These are phyloP conservation scores for Pythium phragmitis DNA, from an alignment of 352 stramenopile genomes.

Conservation along the genomic window DNA sequence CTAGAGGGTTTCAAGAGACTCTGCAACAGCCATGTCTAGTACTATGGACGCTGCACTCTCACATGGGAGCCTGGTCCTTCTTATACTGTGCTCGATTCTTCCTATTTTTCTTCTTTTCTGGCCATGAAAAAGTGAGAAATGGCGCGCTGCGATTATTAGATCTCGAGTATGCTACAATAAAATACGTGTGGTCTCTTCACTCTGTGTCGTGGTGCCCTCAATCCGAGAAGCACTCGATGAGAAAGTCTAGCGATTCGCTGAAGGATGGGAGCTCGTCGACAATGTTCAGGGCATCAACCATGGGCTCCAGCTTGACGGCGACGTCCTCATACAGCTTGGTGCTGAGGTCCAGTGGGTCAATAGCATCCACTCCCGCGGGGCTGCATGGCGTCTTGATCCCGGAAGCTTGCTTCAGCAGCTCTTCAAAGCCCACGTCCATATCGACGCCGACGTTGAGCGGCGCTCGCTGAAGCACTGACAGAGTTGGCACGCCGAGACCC, in stretches of 20 bases:
- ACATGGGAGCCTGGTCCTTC: too few species aligned
- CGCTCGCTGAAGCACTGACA: conserved; percentile 4
- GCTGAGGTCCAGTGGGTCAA: conserved; percentile 11
- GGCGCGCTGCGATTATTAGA: not conserved
- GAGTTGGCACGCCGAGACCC: not conserved
- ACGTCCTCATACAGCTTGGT: conserved; percentile 1
- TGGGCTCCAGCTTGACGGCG: not conserved
- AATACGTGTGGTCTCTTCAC: conserved; percentile 8
- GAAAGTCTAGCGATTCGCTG: conserved; percentile 22
- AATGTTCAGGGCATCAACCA: not conserved
- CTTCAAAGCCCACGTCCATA: conserved; percentile 13
- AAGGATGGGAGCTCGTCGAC: conserved; percentile 11
- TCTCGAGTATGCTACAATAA: conserved; percentile 19
- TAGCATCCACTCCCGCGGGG: conserved; percentile 8
- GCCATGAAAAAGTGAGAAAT: too few species aligned
- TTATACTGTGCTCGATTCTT: too few species aligned
- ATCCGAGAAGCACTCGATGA: conserved; percentile 23
- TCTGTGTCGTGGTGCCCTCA: not conserved
- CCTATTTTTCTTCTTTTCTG: too few species aligned
- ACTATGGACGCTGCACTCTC: too few species aligned
- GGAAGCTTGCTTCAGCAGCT: conserved; percentile 10
- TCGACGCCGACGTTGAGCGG: not conserved
- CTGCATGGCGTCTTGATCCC: conserved; percentile 5
- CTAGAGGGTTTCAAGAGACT: too few species aligned
- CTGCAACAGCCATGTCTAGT: too few species aligned